phyloP scores from a whole-genome alignment of 345 rosid species.

The Brassica incana region DNA sequence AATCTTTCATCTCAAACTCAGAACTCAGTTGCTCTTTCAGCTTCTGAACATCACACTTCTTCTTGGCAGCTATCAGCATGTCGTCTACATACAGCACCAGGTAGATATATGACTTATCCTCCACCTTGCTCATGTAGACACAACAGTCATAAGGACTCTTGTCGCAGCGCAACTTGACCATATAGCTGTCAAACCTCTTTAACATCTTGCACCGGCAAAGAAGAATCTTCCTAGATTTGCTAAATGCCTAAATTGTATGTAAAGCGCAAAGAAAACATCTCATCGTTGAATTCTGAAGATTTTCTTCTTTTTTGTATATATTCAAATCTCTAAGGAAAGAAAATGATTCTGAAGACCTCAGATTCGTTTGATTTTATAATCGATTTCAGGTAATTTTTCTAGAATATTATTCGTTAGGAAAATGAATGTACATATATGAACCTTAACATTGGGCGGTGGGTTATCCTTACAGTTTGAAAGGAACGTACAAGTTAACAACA shows the following conservation, averaged over 20 bases:
- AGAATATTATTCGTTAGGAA: background rate
- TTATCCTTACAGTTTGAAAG: background rate
- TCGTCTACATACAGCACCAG: too few species aligned
- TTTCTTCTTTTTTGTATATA: background rate
- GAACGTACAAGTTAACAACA: slow-evolving; percentile 11
- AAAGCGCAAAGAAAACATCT: background rate
- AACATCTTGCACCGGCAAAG: background rate
- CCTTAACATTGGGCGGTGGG: slow-evolving; percentile 5
- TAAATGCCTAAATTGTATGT: background rate
- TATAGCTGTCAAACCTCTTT: too few species aligned
- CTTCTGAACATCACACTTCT: too few species aligned
- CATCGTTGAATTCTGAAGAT: background rate
- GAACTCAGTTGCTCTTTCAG: too few species aligned
- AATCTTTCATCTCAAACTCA: too few species aligned
- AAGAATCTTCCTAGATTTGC: background rate
- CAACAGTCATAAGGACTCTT: too few species aligned
- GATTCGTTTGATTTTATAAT: background rate
- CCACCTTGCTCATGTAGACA: too few species aligned
- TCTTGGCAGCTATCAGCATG: too few species aligned
- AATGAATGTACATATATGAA: slow-evolving; percentile 15
- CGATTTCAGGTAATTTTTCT: background rate
- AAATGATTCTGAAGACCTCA: background rate
- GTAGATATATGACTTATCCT: too few species aligned
- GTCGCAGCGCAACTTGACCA: too few species aligned
- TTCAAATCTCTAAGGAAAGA: background rate